Evolutionary conservation across 345 rosid species (phyloP).

Genomic region (Xanthoceras sorbifolium): DNA sequence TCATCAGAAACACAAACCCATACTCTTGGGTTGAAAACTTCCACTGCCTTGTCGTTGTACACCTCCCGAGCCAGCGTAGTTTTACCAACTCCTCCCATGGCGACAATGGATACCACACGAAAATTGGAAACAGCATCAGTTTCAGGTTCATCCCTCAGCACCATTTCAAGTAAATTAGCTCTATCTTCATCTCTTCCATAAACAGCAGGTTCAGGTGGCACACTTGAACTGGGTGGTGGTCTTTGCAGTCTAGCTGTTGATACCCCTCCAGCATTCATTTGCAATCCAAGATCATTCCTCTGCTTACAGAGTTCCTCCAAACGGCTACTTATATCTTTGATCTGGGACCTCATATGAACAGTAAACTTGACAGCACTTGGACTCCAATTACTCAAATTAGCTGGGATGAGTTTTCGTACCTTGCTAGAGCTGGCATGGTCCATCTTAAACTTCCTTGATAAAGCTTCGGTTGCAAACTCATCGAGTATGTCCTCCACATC

Average conservation of each 20-base stretch:
- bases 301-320: not conserved
- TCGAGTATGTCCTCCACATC: slow-evolving; percentile 12
- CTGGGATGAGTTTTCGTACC: not conserved
- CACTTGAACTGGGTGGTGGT: not conserved
- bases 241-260: not conserved
- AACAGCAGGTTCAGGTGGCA: not conserved
- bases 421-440: not conserved
- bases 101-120: not conserved
- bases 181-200: slow-evolving; percentile 11
- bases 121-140: not conserved
- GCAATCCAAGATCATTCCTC: not conserved
- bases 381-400: not conserved
- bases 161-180: not conserved
- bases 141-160: not conserved
- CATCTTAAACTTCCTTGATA: not conserved
- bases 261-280: not conserved
- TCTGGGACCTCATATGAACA: not conserved
- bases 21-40: not conserved
- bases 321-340: not conserved
- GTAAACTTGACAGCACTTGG: not conserved
- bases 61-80: not conserved
- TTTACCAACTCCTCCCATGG: slow-evolving; percentile 11
- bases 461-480: slow-evolving; percentile 1
- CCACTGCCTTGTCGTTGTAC: not conserved
- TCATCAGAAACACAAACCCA: slow-evolving; percentile 16